These are phyloP conservation scores for Sporodiniella umbellata DNA, from an alignment of 371 early-diverging fungal species.

Conservation along the genomic window DNA sequence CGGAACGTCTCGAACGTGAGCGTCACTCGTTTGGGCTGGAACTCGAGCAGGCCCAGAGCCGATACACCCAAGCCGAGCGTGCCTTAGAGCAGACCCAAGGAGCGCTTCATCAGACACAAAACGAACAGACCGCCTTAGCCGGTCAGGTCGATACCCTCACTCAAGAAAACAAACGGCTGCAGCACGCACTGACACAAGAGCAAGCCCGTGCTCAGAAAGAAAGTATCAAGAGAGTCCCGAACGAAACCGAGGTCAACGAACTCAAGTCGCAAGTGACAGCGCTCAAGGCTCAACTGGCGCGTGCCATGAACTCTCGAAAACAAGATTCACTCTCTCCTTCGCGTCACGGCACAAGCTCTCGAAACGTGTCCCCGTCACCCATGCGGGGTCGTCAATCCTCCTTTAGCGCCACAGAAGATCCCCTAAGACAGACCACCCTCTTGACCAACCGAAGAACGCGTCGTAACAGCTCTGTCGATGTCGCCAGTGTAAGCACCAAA, in stretches of 20 bases:
- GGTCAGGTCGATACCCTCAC: too few relatives aligned
- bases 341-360: too few relatives aligned
- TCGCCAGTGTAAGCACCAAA: slow-evolving; percentile 15
- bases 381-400: slow-evolving; percentile 1
- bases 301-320: slow-evolving; percentile 31
- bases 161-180: too few relatives aligned
- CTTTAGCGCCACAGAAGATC: slow-evolving; percentile 2
- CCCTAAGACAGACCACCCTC: slow-evolving; percentile 10
- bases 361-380: slow-evolving; percentile 17
- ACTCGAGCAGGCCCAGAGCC: too few relatives aligned
- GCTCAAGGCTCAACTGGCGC: slow-evolving; percentile 48
- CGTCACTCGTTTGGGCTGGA: too few relatives aligned
- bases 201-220: slow-evolving; percentile 59
- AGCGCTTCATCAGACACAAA: too few relatives aligned
- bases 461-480: slow-evolving; percentile 32
- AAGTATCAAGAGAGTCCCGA: slow-evolving; percentile 30
- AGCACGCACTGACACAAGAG: too few relatives aligned
- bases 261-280: slow-evolving; percentile 47
- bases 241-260: slow-evolving; percentile 41
- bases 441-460: slow-evolving; percentile 21
- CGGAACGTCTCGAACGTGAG: too few relatives aligned
- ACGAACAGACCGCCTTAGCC: too few relatives aligned
- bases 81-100: too few relatives aligned
- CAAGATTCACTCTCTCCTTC: slow-evolving; percentile 23
- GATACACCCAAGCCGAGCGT: too few relatives aligned